Percentiles rank a stretch among this genome's conserved stretches.
These are phyloP conservation scores for Clausena lansium DNA, from an alignment of 345 rosid species.

Conservation along the genomic window DNA sequence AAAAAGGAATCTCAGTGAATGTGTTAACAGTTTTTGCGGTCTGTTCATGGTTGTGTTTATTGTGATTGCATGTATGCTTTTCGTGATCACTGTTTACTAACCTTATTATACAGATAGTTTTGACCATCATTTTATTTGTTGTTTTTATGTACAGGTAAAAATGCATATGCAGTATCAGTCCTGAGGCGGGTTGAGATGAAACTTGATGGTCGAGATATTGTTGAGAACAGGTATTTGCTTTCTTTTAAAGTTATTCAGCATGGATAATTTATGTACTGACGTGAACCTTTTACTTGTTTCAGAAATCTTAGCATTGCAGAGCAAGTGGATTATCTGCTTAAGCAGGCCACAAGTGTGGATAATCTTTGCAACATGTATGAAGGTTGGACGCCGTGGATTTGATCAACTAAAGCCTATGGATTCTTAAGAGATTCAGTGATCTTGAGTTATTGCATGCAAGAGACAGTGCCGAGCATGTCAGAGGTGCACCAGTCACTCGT, in stretches of 20 bases:
- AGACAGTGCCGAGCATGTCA: neutral
- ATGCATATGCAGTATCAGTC: slow-evolving; percentile 81
- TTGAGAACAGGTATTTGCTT: slow-evolving; percentile 52
- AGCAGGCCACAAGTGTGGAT: slow-evolving; percentile 79
- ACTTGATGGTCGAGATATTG: slow-evolving; percentile 74
- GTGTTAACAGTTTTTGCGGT: neutral
- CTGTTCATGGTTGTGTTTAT: neutral
- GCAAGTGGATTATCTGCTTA: slow-evolving; percentile 85
- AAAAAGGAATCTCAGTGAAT: neutral
- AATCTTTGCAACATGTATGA: slow-evolving; percentile 98
- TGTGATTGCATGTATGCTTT: neutral
- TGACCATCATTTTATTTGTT: neutral
- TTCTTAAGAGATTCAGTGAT: slow-evolving; percentile 1
- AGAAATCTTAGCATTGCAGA: slow-evolving; percentile 69
- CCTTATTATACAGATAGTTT: slow-evolving; percentile 1
- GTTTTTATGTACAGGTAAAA: slow-evolving; percentile 53
- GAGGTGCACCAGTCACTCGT: slow-evolving; percentile 14
- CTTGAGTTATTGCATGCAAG: slow-evolving; percentile 1
- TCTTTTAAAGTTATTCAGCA: neutral
- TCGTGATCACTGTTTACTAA: neutral
- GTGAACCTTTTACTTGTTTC: slow-evolving; percentile 16
- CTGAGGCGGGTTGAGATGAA: slow-evolving; percentile 77
- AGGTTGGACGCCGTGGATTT: slow-evolving; percentile 99
- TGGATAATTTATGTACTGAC: neutral
- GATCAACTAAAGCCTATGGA: slow-evolving; percentile 20